Base-by-base conservation (phyloP, 805 yeast genomes). In the Candida germanica region DNA sequence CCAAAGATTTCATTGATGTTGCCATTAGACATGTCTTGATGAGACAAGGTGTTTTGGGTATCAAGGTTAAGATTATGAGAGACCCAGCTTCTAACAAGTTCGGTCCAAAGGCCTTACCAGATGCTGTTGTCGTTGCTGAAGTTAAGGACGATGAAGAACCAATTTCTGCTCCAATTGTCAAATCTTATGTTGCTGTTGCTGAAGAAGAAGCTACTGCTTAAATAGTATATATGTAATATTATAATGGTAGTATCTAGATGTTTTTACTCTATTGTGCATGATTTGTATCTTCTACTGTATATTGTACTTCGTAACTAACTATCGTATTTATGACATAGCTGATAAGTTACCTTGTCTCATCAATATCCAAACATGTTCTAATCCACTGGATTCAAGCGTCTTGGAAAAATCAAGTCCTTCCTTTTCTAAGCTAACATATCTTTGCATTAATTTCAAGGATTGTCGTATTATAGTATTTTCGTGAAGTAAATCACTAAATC, bases 31-130 rank as follows among this genome's bases (percentile, higher is more conserved):
- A 93, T 91, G 98, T 91, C 62, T 80, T 93, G 71, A 84, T 93
- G 80, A 89, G 98, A 82, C 98, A 93, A 79, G 98, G 98, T 87
- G 98, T 93, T 54, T 82, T 93, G 68, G 98, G 98, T 83, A 83
- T 93, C 71, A 91, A 87, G 83, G 98, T 93, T 66, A 93, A 93
- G 84, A 93, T 93, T 69, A 93, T 93, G 98, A 87, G 87, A 71
- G 98, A 91, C 81, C 96, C 98, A 74, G 87, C 91, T 59, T 66
- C 79, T 61, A 77, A 80, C 80, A 81, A 72, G 69, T 58, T 59
- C 55, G 95, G 95, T 74, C 95, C 95, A 76, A 87, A 66, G 69
- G 77, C 96, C 43, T 79, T 89, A 68, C 97, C 97, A 69, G 97
- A 89, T 73, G 87, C 83, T 71, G 96, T 89, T 70, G 77, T 79